Base-by-base conservation (phyloP, 331 rosid genomes). In the Dryas integrifolia region DNA sequence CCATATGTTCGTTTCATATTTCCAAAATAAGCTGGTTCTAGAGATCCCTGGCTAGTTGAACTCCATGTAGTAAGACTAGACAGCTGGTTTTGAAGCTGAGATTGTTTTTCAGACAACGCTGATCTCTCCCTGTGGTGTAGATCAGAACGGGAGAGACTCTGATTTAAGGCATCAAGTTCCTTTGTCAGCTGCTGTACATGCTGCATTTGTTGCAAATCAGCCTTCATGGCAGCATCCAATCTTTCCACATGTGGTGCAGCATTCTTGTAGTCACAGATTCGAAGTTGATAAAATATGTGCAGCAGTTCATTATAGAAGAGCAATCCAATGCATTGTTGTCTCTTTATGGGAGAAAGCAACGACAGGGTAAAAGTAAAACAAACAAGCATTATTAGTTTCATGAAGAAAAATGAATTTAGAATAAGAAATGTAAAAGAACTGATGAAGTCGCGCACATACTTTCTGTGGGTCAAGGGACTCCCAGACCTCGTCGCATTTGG, bases 221-320 rank as follows among this genome's bases (percentile, higher is more conserved):
- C 83, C 84, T 86, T 94, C 97, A 91, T 73, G 53, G 95, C 92
- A 82, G 96, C 96, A 70, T 94, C 98, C 85, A 94, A 81, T 78
- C 76, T 91, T 81, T 94, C 98, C 44, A 91, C 87, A 77, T 91
- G 97, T 14, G 87, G 89, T 46, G 91, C 88, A 80, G 92, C 98
- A 81, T 88, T 89, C 90, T 94, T 94, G 90, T 94, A 91, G 82
- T 94, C 98, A 72, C 98, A 94, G 61, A 90, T 81, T 80, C 96
- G 91, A 73, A 91, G 78, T 65, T 90, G 88, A 75, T 94, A 94
- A 86, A 94, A 94, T 79, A 91, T 82, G 70, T 94, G 96, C 77
- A 94, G 85, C 73, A 94, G 83, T 83, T 94, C 96, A 77, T 89
- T 94, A 81, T 91, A 94, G 80, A 91, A 94, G 72, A 89, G 86